A percentile compares a stretch with the other conserved stretches of the same genome.
Conservation (phyloP, 345 rosid species). For the Rubroshorea leprosula region DNA sequence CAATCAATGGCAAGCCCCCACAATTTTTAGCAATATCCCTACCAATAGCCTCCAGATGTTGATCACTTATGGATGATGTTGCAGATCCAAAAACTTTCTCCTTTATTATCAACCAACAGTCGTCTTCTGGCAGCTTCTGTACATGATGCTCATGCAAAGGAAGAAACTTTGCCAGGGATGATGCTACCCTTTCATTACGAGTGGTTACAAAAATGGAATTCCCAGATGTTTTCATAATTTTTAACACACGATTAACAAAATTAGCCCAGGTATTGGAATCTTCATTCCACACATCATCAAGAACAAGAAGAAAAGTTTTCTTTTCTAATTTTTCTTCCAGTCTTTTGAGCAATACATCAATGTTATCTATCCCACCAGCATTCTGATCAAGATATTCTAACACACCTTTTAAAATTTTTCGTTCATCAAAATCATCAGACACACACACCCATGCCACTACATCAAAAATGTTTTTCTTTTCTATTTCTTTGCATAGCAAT, state of each 20-base stretch:
- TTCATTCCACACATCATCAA: constrained; percentile 25
- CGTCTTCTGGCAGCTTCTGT: not conserved
- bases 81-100: constrained; percentile 1
- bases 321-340: too few species aligned
- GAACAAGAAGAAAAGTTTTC: constrained; percentile 15
- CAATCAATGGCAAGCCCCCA: constrained; percentile 6
- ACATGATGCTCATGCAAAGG: not conserved
- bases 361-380: not conserved
- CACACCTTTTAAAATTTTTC: constrained; percentile 9
- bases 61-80: too few species aligned
- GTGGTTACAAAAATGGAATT: constrained; percentile 19
- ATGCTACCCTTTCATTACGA: constrained; percentile 13
- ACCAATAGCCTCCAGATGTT: not conserved
- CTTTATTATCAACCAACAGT: constrained; percentile 21
- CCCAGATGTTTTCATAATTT: not conserved
- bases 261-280: not conserved
- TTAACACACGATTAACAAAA: not conserved
- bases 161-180: constrained; percentile 1
- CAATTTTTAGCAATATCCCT: constrained; percentile 6
- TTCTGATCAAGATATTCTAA: not conserved
- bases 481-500: too few species aligned
- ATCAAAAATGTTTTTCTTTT: too few species aligned
- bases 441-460: too few species aligned
- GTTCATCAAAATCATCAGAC: too few species aligned
- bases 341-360: not conserved